Evolutionary conservation across 1,284 basidiomycete genomes (phyloP).

Genomic region (Microstroma glucosiphilum): DNA sequence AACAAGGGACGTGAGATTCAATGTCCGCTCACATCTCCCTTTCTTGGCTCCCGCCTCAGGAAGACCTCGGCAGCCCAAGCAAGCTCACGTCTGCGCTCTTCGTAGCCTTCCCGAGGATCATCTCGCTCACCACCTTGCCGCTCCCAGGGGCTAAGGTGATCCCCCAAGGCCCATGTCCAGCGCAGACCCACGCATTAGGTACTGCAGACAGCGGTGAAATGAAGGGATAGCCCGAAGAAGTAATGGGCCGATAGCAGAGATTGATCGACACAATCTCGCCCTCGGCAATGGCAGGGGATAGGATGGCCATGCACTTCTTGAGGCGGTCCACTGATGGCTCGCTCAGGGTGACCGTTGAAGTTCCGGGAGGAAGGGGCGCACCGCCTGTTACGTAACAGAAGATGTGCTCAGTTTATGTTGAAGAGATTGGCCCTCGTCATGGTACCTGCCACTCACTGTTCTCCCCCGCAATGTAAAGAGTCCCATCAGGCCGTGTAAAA

Average conservation of each 20-base stretch:
- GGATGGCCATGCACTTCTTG: slow-evolving; percentile 54
- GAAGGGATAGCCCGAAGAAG: slow-evolving; percentile 54
- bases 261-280: slow-evolving; percentile 52
- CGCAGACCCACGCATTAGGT: slow-evolving; percentile 54
- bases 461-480: slow-evolving; percentile 51
- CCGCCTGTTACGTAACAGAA: slow-evolving; percentile 52
- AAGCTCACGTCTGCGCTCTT: slow-evolving; percentile 54
- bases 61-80: too few relatives aligned
- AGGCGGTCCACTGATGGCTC: slow-evolving; percentile 53
- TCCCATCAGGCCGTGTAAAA: slow-evolving; percentile 50
- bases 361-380: slow-evolving; percentile 35
- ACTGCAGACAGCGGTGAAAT: slow-evolving; percentile 54
- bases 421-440: too few relatives aligned
- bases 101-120: slow-evolving; percentile 55
- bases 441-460: slow-evolving; percentile 2
- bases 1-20: too few relatives aligned
- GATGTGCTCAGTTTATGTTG: too few relatives aligned
- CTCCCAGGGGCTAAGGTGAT: slow-evolving; percentile 54
- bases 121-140: slow-evolving; percentile 56
- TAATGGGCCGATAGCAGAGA: slow-evolving; percentile 58
- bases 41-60: too few relatives aligned
- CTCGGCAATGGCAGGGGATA: slow-evolving; percentile 39
- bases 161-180: slow-evolving; percentile 55
- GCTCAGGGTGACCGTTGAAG: slow-evolving; percentile 48
- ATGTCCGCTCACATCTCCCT: too few relatives aligned